These are phyloP conservation scores for Ogataea haglerorum DNA, from an alignment of 805 yeast species.

Conservation along the genomic window DNA sequence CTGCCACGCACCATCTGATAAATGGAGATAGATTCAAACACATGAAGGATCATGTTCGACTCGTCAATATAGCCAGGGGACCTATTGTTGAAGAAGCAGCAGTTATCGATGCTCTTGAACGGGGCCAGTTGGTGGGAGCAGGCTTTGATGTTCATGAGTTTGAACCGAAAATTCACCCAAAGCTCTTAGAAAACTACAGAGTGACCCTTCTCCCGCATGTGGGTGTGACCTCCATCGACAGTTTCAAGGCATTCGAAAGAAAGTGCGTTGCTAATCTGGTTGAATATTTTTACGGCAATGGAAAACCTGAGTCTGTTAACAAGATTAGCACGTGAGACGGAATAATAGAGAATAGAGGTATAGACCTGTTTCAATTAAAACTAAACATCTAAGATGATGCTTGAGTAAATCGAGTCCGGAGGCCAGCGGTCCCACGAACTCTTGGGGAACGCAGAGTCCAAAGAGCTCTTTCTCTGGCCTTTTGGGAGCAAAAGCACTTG, in stretches of 20 bases:
- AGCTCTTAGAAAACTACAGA: conserved; percentile 33
- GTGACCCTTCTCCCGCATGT: conserved; percentile 37
- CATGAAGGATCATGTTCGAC: conserved; percentile 29
- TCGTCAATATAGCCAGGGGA: conserved; percentile 39
- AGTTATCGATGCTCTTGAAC: conserved; percentile 37
- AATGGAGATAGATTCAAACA: conserved; percentile 31
- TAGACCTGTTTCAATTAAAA: too few relatives aligned
- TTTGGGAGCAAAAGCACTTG: too few relatives aligned
- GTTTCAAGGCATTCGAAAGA: conserved; percentile 37
- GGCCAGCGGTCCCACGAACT: too few relatives aligned
- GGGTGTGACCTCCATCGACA: conserved; percentile 36
- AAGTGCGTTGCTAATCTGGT: conserved; percentile 37
- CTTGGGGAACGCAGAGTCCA: too few relatives aligned
- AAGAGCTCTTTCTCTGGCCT: too few relatives aligned
- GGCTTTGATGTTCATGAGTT: conserved; percentile 43
- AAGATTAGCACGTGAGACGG: not conserved
- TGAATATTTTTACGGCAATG: conserved; percentile 35
- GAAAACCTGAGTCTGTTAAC: conserved; percentile 29
- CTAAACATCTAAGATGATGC: too few relatives aligned
- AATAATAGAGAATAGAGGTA: too few relatives aligned
- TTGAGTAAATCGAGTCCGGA: too few relatives aligned
- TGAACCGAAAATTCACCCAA: conserved; percentile 37
- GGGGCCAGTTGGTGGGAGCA: conserved; percentile 41
- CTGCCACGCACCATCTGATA: conserved; percentile 37
- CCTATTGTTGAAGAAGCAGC: conserved; percentile 40